phyloP scores from a whole-genome alignment of 2,329 filamentous ascomycete species.

The Fusarium sulawesiense region DNA sequence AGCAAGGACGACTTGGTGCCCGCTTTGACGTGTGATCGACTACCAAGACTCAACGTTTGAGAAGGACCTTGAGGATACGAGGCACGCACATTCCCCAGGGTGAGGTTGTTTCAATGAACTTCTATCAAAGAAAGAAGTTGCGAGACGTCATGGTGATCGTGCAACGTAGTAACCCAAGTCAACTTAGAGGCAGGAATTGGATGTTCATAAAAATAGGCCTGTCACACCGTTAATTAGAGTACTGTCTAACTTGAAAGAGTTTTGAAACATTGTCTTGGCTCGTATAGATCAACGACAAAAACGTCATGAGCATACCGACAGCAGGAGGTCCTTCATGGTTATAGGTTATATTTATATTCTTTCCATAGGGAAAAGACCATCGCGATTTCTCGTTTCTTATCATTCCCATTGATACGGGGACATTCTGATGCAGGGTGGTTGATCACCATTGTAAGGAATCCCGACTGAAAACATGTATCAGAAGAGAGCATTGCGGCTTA shows the following conservation, averaged over 20 bases:
- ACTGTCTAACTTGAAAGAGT: background rate
- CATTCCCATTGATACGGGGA: background rate
- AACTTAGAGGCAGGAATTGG: background rate
- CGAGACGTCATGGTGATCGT: background rate
- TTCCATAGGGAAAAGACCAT: background rate
- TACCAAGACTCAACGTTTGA: background rate
- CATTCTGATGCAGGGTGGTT: background rate
- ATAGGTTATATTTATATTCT: background rate
- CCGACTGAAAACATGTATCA: background rate
- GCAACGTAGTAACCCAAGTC: background rate
- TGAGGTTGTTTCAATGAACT: background rate
- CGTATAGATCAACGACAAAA: background rate
- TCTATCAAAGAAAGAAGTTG: background rate
- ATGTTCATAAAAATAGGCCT: background rate
- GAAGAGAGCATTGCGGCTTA: background rate
- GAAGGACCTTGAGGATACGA: background rate
- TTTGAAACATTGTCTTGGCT: background rate
- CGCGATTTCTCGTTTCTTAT: background rate
- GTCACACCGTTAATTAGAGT: background rate
- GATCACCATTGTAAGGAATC: background rate
- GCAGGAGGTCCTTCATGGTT: background rate
- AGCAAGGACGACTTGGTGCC: background rate
- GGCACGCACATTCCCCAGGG: conserved; percentile 12
- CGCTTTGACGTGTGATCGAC: background rate
- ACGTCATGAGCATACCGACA: background rate